Evolutionary conservation across 2,329 filamentous ascomycete genomes (phyloP).

Genomic region (Elsinoe perseae): DNA sequence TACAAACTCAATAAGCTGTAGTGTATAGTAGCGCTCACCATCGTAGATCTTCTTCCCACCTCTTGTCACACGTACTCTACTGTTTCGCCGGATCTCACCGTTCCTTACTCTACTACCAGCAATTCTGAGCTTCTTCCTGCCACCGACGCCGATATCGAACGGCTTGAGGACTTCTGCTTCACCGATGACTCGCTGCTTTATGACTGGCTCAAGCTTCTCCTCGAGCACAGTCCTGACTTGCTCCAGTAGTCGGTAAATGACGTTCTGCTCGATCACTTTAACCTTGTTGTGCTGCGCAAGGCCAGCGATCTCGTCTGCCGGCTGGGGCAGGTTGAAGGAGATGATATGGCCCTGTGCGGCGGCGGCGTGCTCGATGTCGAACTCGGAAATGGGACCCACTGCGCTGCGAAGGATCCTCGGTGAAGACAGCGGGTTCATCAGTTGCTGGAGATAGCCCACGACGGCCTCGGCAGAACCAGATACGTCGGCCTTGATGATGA

Average conservation of each 20-base stretch:
- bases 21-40: constrained; percentile 51
- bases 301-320: constrained; percentile 55
- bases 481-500: constrained; percentile 88
- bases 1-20: neutral
- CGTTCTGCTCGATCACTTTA: constrained; percentile 71
- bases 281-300: constrained; percentile 66
- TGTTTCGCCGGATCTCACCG: constrained; percentile 58
- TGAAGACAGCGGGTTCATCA: constrained; percentile 78
- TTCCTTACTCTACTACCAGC: constrained; percentile 85
- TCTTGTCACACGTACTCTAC: constrained; percentile 64
- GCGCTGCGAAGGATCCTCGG: constrained; percentile 68
- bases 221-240: constrained; percentile 62
- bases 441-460: constrained; percentile 62
- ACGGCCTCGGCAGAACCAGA: constrained; percentile 91
- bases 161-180: constrained; percentile 79
- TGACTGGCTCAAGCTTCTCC: constrained; percentile 57
- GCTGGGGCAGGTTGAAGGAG: constrained; percentile 73
- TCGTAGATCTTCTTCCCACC: constrained; percentile 64
- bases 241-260: constrained; percentile 75
- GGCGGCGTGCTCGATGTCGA: constrained; percentile 80
- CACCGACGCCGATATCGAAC: constrained; percentile 76
- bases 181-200: constrained; percentile 66
- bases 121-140: constrained; percentile 62
- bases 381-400: constrained; percentile 73
- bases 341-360: constrained; percentile 68